Base-by-base conservation (phyloP, 2,329 filamentous ascomycete genomes). In the Aureobasidium vineae region DNA sequence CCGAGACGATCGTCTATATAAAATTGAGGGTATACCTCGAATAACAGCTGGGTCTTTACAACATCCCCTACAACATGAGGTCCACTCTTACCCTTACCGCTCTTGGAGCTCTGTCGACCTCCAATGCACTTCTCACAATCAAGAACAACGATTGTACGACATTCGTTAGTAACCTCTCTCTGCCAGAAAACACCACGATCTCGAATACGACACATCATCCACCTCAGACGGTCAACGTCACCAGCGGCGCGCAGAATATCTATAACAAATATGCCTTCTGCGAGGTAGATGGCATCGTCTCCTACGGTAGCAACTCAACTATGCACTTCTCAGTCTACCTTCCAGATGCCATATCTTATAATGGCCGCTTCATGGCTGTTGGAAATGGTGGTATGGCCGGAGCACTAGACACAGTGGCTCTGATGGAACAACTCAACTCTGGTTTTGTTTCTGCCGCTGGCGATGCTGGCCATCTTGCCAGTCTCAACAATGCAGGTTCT, bases 351-450 rank as follows among this genome's bases (percentile, higher is more conserved):
- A 1, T 49, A 15, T 31, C 69, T 13, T 73, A 73, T 57, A 63
- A 71, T 43, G 67, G 66, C 49, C 70, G 72, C 1, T 74, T 74
- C 68, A 69, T 74, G 47, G 72, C 73, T 13, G 71, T 74, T 3
- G 73, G 72, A 40, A 72, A 73, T 60, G 72, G 71, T 15, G 72
- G 73, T 38, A 72, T 74, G 70, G 72, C 73, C 6, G 73, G 73
- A 19, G 59, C 41, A 5, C 71, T 73, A 38, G 71, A 72, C 52
- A 68, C 68, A n/a, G 47, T 31, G 15, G 66, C 66, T 21, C 70
- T 74, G 71, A 66, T 73, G 31, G 59, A 54, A 11, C 70, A 74
- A 50, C 66, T 73, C 8, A 72, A 73, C 41, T 68, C 66, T n/a
- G 72, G 72, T 1, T 70, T 73, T 45, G 72, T 72, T 5, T 70